A percentile compares a stretch with the other conserved stretches of the same genome.
Evolutionary conservation across 768 basidiomycete genomes (phyloP).

Genomic region (Rhodotorula taiwanensis): DNA sequence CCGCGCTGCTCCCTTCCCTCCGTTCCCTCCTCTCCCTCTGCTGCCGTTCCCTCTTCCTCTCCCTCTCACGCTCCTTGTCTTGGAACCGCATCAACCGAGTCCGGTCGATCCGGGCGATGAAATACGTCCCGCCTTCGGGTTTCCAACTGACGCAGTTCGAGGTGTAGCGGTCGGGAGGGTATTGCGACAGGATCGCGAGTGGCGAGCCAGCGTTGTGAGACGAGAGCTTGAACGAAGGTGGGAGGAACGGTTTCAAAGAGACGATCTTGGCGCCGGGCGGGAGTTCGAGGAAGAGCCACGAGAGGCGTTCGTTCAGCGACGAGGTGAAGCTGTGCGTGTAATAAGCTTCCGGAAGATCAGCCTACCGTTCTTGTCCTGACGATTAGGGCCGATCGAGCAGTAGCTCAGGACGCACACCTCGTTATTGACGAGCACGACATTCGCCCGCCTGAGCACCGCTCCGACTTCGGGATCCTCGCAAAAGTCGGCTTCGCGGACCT

Average conservation of each 20-base stretch:
- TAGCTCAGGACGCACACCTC: slow-evolving; percentile 19
- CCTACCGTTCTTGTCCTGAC: neutral
- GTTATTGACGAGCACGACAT: slow-evolving; percentile 81
- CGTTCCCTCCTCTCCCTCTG: slow-evolving; percentile 3
- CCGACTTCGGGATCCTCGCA: slow-evolving; percentile 60
- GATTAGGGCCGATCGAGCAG: neutral
- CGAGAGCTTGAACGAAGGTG: slow-evolving; percentile 77
- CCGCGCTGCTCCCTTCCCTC: neutral
- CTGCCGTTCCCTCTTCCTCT: neutral
- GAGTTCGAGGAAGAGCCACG: slow-evolving; percentile 84
- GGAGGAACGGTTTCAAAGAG: slow-evolving; percentile 74
- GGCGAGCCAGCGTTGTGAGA: slow-evolving; percentile 80
- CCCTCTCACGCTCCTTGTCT: slow-evolving; percentile 4
- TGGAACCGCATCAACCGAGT: slow-evolving; percentile 8
- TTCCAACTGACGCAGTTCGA: slow-evolving; percentile 33
- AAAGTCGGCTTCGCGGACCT: slow-evolving; percentile 82
- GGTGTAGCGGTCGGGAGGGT: slow-evolving; percentile 6
- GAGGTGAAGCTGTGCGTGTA: slow-evolving; percentile 48
- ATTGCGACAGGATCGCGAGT: slow-evolving; percentile 58
- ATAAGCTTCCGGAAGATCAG: neutral
- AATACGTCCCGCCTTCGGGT: slow-evolving; percentile 32
- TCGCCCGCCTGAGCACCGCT: slow-evolving; percentile 58
- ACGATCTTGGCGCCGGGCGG: slow-evolving; percentile 88
- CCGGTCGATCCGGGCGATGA: slow-evolving; percentile 12
- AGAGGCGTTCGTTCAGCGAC: slow-evolving; percentile 68